Conservation (phyloP, 2,329 filamentous ascomycete species). For the Orbilia blumenaviensis region DNA sequence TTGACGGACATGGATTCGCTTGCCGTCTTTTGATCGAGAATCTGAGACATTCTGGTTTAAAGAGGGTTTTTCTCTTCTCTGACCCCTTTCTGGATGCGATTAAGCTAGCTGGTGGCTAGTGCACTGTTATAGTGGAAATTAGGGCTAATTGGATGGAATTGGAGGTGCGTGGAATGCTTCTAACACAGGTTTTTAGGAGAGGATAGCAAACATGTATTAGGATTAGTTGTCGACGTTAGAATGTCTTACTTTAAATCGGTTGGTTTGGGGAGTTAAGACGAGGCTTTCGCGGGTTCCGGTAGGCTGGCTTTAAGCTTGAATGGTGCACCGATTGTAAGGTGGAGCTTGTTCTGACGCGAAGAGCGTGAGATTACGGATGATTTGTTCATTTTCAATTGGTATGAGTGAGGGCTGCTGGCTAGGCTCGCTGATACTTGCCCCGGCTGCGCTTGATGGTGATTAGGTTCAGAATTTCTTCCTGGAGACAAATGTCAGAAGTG, state of each 20-base stretch:
- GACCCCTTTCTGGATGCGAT: no score
- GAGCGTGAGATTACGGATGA: background rate
- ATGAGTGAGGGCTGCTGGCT: background rate
- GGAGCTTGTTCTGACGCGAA: no score
- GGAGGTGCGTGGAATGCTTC: background rate
- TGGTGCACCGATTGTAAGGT: background rate
- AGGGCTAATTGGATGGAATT: background rate
- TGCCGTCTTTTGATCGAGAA: conserved; percentile 5
- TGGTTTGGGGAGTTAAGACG: no score
- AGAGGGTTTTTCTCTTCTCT: background rate
- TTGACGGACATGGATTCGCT: background rate
- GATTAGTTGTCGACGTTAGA: no score
- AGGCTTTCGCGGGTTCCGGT: background rate
- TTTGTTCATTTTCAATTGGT: background rate
- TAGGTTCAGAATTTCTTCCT: no score
- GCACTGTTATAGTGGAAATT: background rate
- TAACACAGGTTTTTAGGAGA: no score
- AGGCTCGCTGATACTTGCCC: no score
- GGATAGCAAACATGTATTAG: background rate
- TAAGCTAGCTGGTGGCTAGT: no score
- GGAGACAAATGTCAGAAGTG: no score
- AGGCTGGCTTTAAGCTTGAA: background rate
- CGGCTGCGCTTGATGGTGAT: no score
- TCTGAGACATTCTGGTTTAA: conserved; percentile 8
- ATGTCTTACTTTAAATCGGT: background rate